A percentile compares a stretch with the other conserved stretches of the same genome.
Evolutionary conservation across 2,329 filamentous ascomycete genomes (phyloP).

Genomic region (Fusarium equiseti): DNA sequence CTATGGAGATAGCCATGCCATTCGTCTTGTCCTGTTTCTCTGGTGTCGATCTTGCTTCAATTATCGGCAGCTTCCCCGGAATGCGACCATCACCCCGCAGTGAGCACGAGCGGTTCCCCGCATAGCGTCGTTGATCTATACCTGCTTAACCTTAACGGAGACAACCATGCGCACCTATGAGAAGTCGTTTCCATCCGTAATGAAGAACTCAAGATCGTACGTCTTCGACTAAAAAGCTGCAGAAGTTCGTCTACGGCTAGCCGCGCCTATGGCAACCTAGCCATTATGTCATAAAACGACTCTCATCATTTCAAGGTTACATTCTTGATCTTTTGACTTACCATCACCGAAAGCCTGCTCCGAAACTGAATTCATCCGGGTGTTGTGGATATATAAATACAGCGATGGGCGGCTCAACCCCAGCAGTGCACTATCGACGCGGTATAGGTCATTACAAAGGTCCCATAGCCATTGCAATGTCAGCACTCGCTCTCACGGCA

Average conservation of each 20-base stretch:
- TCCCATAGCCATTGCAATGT: slow-evolving; percentile 6
- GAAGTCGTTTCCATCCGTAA: background rate
- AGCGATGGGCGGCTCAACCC: background rate
- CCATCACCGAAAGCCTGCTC: background rate
- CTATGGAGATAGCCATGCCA: no score
- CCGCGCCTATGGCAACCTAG: background rate
- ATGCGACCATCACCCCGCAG: background rate
- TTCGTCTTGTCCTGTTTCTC: background rate
- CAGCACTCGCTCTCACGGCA: slow-evolving; percentile 1
- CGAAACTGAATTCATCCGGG: background rate
- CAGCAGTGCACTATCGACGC: background rate
- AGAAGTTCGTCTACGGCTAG: accelerated
- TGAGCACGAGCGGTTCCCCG: background rate
- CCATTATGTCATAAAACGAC: background rate
- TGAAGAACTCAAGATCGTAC: background rate
- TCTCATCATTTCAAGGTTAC: background rate
- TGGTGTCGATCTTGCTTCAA: background rate
- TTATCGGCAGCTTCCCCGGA: background rate
- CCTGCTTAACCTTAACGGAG: background rate
- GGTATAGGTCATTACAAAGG: background rate
- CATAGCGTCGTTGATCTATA: background rate
- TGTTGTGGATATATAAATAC: background rate
- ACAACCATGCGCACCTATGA: background rate
- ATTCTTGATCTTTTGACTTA: background rate
- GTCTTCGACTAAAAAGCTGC: background rate